These are phyloP conservation scores for Naganishia kalamii DNA, from an alignment of 768 basidiomycete species.

Conservation along the genomic window DNA sequence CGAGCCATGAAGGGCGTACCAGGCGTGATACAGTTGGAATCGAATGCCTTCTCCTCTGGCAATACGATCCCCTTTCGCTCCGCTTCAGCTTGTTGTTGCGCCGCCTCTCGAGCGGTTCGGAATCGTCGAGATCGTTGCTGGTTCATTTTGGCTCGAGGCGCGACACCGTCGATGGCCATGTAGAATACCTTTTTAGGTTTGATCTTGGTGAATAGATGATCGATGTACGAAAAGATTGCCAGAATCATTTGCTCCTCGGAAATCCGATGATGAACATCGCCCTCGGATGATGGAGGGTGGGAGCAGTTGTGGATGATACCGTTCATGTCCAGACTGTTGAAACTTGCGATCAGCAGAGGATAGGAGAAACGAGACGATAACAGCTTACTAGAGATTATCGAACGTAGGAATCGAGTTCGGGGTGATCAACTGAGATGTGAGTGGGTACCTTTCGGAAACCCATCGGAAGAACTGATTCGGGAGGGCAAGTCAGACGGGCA, in stretches of 20 bases:
- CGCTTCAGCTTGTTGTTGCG: slow-evolving; percentile 79
- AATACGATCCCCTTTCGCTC: slow-evolving; percentile 80
- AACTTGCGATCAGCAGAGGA: neutral
- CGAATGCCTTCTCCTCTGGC: slow-evolving; percentile 91
- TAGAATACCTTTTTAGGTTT: slow-evolving; percentile 97
- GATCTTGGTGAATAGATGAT: slow-evolving; percentile 92
- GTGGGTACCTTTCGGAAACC: slow-evolving; percentile 95
- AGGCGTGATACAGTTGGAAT: slow-evolving; percentile 97
- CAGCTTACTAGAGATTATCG: slow-evolving; percentile 49
- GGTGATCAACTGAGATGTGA: slow-evolving; percentile 94
- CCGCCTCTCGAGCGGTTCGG: slow-evolving; percentile 86
- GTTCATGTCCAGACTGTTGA: slow-evolving; percentile 29
- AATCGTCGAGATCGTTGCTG: slow-evolving; percentile 92
- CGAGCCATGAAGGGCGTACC: slow-evolving; percentile 96
- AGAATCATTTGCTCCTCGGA: slow-evolving; percentile 97
- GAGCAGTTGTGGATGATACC: slow-evolving; percentile 62
- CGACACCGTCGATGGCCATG: slow-evolving; percentile 97
- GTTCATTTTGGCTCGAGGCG: slow-evolving; percentile 98
- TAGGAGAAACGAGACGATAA: slow-evolving; percentile 14
- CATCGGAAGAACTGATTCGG: slow-evolving; percentile 81
- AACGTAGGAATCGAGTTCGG: slow-evolving; percentile 99
- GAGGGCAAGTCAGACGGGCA: neutral
- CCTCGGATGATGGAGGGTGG: slow-evolving; percentile 79
- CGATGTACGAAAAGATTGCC: slow-evolving; percentile 92
- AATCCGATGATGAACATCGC: slow-evolving; percentile 88